These are phyloP conservation scores for Botryosphaeria dothidea DNA, from an alignment of 2,329 filamentous ascomycete species.

Conservation along the genomic window DNA sequence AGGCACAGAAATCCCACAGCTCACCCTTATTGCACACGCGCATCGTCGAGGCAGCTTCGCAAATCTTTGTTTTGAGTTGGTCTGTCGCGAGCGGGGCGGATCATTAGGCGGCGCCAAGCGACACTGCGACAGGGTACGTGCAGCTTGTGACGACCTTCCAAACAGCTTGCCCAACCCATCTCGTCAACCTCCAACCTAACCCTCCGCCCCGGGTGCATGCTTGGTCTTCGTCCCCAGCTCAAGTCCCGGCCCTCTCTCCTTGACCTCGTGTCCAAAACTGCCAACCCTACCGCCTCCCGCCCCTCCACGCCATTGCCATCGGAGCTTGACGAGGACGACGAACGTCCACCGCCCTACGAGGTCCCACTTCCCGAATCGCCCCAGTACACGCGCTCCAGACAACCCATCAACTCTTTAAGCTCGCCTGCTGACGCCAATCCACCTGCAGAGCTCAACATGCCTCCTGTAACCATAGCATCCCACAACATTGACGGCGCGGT, in stretches of 20 bases:
- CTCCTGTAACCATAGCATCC: conserved; percentile 25
- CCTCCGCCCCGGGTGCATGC: conserved; percentile 43
- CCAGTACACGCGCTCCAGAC: conserved; percentile 26
- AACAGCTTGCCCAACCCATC: conserved; percentile 17
- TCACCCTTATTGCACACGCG: not conserved
- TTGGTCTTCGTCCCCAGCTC: conserved; percentile 60
- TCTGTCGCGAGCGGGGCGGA: conserved; percentile 1
- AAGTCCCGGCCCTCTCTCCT: conserved; percentile 62
- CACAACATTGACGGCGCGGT: not conserved
- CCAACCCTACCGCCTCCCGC: conserved; percentile 43
- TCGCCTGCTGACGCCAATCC: not conserved
- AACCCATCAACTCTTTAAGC: not conserved
- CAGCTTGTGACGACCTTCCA: conserved; percentile 20
- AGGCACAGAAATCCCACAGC: not conserved
- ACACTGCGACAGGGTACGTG: conserved; percentile 15
- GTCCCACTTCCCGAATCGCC: conserved; percentile 30
- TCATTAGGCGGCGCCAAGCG: conserved; percentile 17
- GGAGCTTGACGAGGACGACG: conserved; percentile 20
- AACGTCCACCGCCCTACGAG: conserved; percentile 23
- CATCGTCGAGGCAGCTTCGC: not conserved
- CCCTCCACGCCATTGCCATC: conserved; percentile 9
- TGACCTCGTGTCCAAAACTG: conserved; percentile 59
- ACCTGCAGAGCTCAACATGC: conserved; percentile 32
- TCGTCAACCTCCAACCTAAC: conserved; percentile 17
- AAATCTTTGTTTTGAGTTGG: not conserved